A percentile compares a stretch with the other conserved stretches of the same genome.
These are phyloP conservation scores for Boehmeria nivea DNA, from an alignment of 306 rosid genomes.

Conservation along the genomic window DNA sequence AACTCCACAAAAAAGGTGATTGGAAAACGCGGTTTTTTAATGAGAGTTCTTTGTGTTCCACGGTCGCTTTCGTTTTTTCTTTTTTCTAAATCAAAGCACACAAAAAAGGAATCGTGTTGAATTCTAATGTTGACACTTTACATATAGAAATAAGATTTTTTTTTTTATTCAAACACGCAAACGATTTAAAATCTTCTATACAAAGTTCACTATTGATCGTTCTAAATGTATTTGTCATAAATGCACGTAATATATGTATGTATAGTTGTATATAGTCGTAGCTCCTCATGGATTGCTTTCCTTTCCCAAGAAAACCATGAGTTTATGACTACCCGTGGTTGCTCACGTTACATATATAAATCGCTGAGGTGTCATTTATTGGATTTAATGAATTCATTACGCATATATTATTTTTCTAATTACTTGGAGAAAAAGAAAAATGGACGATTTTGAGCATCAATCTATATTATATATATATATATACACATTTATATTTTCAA, in stretches of 20 bases:
- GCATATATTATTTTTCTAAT: neutral
- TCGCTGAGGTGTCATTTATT: neutral
- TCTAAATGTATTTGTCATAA: no score
- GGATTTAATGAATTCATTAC: neutral
- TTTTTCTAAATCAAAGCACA: no score
- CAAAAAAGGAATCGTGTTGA: neutral
- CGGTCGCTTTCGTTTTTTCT: neutral
- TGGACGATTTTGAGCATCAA: neutral
- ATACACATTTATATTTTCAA: neutral
- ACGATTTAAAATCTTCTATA: neutral
- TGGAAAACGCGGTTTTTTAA: neutral
- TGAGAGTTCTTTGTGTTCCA: neutral
- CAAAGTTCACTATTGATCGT: no score
- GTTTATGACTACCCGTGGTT: no score
- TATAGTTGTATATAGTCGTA: neutral
- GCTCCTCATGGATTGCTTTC: neutral
- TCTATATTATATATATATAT: no score
- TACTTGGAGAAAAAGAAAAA: neutral
- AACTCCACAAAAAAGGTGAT: neutral
- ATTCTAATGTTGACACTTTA: neutral
- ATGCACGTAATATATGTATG: neutral
- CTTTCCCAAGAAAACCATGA: no score
- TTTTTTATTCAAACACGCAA: neutral
- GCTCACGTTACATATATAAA: neutral
- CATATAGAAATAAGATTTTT: neutral